Evolutionary conservation across 164 flowering plant species (phyloP), one percentile per base, ranked within the genome.

Genomic region (Vitis labrusca): DNA sequence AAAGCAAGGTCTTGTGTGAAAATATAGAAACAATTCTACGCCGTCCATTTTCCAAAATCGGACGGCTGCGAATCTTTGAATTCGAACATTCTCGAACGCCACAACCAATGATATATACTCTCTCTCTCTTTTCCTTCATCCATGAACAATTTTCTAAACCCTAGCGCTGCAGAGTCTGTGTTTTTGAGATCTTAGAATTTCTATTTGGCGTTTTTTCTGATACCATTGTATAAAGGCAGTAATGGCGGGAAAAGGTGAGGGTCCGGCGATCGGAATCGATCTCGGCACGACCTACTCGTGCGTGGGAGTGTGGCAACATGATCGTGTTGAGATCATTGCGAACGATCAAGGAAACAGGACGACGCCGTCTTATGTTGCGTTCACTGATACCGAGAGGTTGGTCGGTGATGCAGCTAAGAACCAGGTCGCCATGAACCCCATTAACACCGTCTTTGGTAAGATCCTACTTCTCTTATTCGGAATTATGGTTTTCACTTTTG

Each of bases 381-480:
- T 80, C 68, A 81, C 84, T 27, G 84, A 81, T 17, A 14, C 81
- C 0, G 84, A 81, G 72, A 72, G 84, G 54, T 67, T 81, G 53
- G 76, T 78, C 37, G 84, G 84, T 16, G 84, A 81, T 63, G 84
- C 84, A 2, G 85, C 85, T 8, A 80, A 82, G 80, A 81, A 81
- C 32, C 84, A 81, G 74, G 84, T 81, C 47, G 84, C 81, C 64
- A 81, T 81, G 82, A 81, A 78, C 78, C 80, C 82, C 7, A 66
- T 62, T 1, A 78, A 78, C 80, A 81, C 82, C 2, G 84, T 81
- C 37, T 78, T 78, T 47, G 82, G 84, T 81, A 69, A 27, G 76
- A n/a, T 64, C 19, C 61, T 11, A 0, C 1, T 2, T 54, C 59
- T 60, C 48, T 69, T 15, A 10, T 48, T 59, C 15, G 7, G 49